Evolutionary conservation across 345 rosid species (phyloP), one percentile per base, ranked within the genome.

Genomic region (Anacardium occidentale): DNA sequence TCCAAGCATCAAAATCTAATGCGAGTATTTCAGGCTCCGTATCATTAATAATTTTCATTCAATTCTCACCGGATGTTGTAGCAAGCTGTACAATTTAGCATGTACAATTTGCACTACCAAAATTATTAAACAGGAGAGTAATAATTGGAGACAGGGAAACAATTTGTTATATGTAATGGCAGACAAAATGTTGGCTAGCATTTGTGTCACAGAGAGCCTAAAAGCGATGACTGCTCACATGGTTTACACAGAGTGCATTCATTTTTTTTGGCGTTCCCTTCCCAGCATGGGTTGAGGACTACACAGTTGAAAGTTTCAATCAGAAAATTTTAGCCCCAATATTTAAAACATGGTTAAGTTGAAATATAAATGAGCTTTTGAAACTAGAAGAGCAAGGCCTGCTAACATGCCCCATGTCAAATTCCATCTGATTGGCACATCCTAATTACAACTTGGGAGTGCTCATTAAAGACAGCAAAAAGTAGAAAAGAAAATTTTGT

Each of bases 1-100:
- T 57, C 64, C 26, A 76, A 79, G 74, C 77, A 80, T 80, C 81
- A 78, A 78, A 73, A 64, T 42, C 14, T 66, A 68, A 32, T 48
- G 29, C 13, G 1, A 42, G 2, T 3, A 6, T 17, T 67, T 52
- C n/a, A 60, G 60, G 40, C 50, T 26, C 12, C 12, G 20, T 17
- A 40, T 45, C 56, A 29, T 70, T 10, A 29, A 57, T 52, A 14
- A 18, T 34, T 17, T 55, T 42, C 73, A 29, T 66, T 50, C 40
- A 9, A 26, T 29, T 5, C 59, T 25, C 34, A 52, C 48, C 25
- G 18, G 52, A 67, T 52, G 32, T 48, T n/a, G 57, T 67, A 32
- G 45, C 14, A 54, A 34, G 24, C 32, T 55, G 61, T 68, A 68
- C 37, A 54, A 53, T 29, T 29, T 29, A 29, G 32, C 32, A 29